These are phyloP conservation scores for Hippophae gyantsensis DNA, from an alignment of 306 rosid species.

Conservation along the genomic window DNA sequence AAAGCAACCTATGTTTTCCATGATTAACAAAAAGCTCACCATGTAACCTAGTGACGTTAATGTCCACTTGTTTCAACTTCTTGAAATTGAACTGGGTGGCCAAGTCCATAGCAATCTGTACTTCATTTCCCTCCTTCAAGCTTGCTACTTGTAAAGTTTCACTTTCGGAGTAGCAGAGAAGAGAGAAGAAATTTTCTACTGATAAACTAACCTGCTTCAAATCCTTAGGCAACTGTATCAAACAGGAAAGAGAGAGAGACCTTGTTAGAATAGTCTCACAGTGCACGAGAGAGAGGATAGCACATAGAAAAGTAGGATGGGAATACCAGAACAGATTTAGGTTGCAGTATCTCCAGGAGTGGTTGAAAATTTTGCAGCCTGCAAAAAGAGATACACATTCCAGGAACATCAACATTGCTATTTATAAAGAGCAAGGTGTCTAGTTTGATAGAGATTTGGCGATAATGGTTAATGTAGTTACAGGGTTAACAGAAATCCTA, in stretches of 20 bases:
- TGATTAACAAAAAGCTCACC: constrained; percentile 45
- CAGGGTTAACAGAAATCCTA: no score
- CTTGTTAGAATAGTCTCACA: constrained; percentile 5
- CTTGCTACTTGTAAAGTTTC: constrained; percentile 37
- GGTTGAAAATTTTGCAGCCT: constrained; percentile 54
- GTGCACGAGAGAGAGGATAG: not conserved
- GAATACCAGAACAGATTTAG: constrained; percentile 60
- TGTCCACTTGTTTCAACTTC: constrained; percentile 36
- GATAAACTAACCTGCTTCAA: constrained; percentile 30
- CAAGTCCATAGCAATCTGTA: constrained; percentile 50
- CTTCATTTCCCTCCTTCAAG: constrained; percentile 31
- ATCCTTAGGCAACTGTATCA: constrained; percentile 50
- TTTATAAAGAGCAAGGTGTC: no score
- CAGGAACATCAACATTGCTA: no score
- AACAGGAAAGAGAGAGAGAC: constrained; percentile 15
- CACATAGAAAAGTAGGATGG: not conserved
- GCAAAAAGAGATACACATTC: constrained; percentile 3
- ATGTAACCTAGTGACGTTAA: constrained; percentile 46
- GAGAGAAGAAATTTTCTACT: constrained; percentile 26
- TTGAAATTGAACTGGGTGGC: constrained; percentile 55
- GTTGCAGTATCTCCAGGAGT: constrained; percentile 46
- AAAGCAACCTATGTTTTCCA: constrained; percentile 37
- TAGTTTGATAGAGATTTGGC: no score
- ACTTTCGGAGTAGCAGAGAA: constrained; percentile 45
- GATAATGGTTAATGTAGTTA: no score